Base-by-base conservation (phyloP, 352 stramenopile genomes). In the Globisporangium orthogonon region DNA sequence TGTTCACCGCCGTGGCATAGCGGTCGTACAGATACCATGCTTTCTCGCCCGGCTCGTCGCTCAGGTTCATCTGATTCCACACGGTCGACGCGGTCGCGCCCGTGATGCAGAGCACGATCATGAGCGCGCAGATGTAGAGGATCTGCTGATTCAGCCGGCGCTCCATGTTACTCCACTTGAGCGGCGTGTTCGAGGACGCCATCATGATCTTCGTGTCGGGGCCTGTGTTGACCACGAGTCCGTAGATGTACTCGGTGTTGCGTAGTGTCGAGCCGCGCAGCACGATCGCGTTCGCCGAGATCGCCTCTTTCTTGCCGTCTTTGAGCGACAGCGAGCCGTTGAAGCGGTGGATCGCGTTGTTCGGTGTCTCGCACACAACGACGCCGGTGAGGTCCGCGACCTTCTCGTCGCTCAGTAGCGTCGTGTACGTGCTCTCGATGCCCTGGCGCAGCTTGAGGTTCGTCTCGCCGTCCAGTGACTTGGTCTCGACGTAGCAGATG, bases 391-490 rank as follows among this genome's bases (percentile, higher is more conserved):
- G 33, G n/a, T 80, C 62, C 0, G 60, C 78, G 0, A 94, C 63
- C 0, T 73, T 58, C 0, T 71, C 70, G 54, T 91, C 83, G 33
- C 14, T 71, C 6, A 76, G 50, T n/a, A 94, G 37, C 28, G 39
- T 65, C 29, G 83, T 87, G 63, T 94, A 94, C 50, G 83, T 90
- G 7, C 66, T 70, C 45, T 94, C 85, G 0, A 94, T 58, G 31
- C 82, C 86, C 52, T 95, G 77, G 28, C 90, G 71, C 0, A 96
- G 75, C 71, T 98, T 98, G 6, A 98, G 65, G 55, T 97, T 97
- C 5, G 91, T 97, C 63, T 97, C 91, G 35, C 91, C 91, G 58
- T 97, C 91, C n/a, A 97, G 71, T 11, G 86, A 96, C 50, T 96
- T 94, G 46, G 91, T 97, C 70, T 97, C 86, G 30, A 97, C 88